Base-by-base conservation (phyloP, 441 rosid species). In the Corymbia citriodora region DNA sequence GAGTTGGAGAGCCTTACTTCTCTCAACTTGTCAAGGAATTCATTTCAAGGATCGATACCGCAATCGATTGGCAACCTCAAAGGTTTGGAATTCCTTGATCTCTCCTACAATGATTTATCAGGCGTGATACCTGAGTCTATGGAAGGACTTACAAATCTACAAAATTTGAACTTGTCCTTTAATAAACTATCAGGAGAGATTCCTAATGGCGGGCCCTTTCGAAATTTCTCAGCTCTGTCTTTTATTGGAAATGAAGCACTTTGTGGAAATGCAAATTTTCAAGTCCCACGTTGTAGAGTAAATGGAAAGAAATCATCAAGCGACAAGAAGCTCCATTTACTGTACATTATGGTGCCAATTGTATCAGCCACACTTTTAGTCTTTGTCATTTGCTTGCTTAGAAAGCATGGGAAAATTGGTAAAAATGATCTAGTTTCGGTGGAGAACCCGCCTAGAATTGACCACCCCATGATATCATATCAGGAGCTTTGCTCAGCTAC, bases 151-250 rank as follows among this genome's bases (percentile, higher is more conserved):
- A 9, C 2, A 33, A 15, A 74, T 49, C 90, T 94, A 23, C 55
- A 40, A 18, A 31, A 61, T 50, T 45, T 92, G 3, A 93, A 93
- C 54, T 86, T 93, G 49, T 94, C 95, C 29, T 90, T 59, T 90
- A 94, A 94, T 25, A 53, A 31, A 36, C 40, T 94, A 33, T 87
- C 81, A 68, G 94, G 94, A 61, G 92, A 93, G 72, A 87, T 94
- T 88, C 95, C 95, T 8, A 33, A 6, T 2, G 79, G 36, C 19
- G 94, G 95, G 33, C 48, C 91, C 27, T 94, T 94, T 57, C 16
- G 0, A 23, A 90, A 89, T 53, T 92, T 91, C n/a, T 19, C 94
- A 0, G 55, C 61, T 19, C 40, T 65, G 21, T 94, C 94, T 1
- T 94, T 91, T 86, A 48, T 86, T 14, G 87, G 89, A 49, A 94